Evolutionary conservation across 2,329 filamentous ascomycete genomes (phyloP).

Genomic region (Cladobotryum protrusum): DNA sequence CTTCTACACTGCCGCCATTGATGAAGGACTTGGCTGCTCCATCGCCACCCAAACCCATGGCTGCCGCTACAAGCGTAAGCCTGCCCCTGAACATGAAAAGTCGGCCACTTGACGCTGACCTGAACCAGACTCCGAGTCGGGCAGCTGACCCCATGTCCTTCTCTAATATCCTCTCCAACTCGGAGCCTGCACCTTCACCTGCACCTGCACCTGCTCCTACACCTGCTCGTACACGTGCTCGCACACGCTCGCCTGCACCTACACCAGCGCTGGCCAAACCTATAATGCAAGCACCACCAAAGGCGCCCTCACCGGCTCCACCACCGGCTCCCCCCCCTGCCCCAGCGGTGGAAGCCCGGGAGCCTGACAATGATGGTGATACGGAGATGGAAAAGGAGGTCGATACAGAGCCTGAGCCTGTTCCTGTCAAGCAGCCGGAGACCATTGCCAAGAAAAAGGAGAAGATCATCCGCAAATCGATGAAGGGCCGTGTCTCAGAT

Average conservation of each 20-base stretch:
- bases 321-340: constrained; percentile 22
- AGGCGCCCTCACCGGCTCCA: constrained; percentile 22
- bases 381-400: constrained; percentile 29
- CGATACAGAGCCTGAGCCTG: constrained; percentile 29
- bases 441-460: constrained; percentile 23
- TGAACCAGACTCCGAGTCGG: constrained; percentile 59
- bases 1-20: constrained; percentile 29
- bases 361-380: constrained; percentile 21
- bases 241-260: constrained; percentile 12
- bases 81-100: constrained; percentile 4
- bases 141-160: constrained; percentile 89
- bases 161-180: constrained; percentile 83
- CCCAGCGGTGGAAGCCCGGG: constrained; percentile 31
- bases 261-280: constrained; percentile 15
- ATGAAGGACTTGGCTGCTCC: constrained; percentile 36
- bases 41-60: constrained; percentile 34
- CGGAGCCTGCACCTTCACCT: constrained; percentile 52
- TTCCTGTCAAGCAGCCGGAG: constrained; percentile 20
- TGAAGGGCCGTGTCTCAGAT: constrained; percentile 46
- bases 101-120: background rate
- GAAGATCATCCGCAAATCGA: constrained; percentile 28
- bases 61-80: constrained; percentile 32
- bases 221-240: constrained; percentile 25
- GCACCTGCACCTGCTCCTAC: constrained; percentile 26
- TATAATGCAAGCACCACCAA: constrained; percentile 7